phyloP scores from a whole-genome alignment of 1,284 basidiomycete genomes.

The Neonothopanus nambi region DNA sequence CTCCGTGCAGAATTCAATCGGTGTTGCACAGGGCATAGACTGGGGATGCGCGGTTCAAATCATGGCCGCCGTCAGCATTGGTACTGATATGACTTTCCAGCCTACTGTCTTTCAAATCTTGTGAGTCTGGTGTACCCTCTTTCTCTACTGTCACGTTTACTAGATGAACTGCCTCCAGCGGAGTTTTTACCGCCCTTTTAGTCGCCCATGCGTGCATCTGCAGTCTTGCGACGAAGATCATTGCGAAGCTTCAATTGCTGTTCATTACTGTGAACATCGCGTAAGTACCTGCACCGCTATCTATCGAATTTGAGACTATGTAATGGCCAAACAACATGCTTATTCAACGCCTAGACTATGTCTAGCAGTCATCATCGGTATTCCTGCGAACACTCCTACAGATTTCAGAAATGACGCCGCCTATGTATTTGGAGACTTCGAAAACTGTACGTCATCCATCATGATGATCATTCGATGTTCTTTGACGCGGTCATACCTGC shows the following conservation, averaged over 20 bases:
- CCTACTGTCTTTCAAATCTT: constrained; percentile 58
- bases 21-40: constrained; percentile 43
- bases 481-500: not conserved
- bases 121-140: constrained; percentile 36
- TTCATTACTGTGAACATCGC: constrained; percentile 69
- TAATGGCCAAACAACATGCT: no score
- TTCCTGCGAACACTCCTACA: constrained; percentile 69
- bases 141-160: not conserved
- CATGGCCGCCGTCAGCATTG: constrained; percentile 66
- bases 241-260: constrained; percentile 72
- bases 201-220: constrained; percentile 57
- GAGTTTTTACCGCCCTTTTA: constrained; percentile 58
- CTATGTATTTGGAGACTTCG: constrained; percentile 67
- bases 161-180: constrained; percentile 39
- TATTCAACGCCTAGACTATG: constrained; percentile 47
- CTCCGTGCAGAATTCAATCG: not conserved
- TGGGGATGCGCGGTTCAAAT: constrained; percentile 78
- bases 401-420: constrained; percentile 67
- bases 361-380: constrained; percentile 71
- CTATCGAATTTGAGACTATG: not conserved
- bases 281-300: constrained; percentile 38
- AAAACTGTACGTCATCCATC: constrained; percentile 37
- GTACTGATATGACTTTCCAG: constrained; percentile 48
- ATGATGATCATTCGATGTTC: not conserved
- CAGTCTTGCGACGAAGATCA: constrained; percentile 30